A percentile compares a stretch with the other conserved stretches of the same genome.
Conservation (phyloP, 1,139 yeast genomes). For the Taphrina populina region DNA sequence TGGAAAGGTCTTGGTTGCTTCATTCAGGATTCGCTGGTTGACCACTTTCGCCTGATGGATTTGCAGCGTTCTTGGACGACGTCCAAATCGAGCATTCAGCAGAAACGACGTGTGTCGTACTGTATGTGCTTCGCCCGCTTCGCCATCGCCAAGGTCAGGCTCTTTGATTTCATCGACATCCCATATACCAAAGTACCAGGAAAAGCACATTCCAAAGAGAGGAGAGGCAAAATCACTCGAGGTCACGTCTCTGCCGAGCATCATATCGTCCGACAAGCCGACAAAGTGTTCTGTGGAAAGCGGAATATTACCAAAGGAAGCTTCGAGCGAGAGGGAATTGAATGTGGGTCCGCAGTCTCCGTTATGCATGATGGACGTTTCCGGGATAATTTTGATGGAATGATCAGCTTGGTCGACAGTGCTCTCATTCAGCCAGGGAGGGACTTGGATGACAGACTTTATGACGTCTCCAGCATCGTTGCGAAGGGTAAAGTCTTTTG, state of each 20-base stretch:
- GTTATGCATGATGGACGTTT: not conserved
- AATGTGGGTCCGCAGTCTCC: conserved; percentile 3
- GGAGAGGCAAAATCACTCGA: not conserved
- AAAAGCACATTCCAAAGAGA: conserved; percentile 2
- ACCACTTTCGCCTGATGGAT: conserved; percentile 3
- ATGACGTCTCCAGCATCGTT: not conserved
- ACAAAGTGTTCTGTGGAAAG: not conserved
- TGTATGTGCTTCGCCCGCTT: not conserved
- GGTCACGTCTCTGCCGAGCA: conserved; percentile 2
- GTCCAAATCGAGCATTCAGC: conserved; percentile 5
- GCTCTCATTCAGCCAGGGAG: not conserved
- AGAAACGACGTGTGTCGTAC: conserved; percentile 3
- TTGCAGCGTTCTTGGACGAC: conserved; percentile 1
- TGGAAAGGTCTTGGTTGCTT: conserved; percentile 5
- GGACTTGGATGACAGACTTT: not conserved
- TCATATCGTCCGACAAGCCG: conserved; percentile 12
- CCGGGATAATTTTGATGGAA: not conserved
- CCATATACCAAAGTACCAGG: not conserved
- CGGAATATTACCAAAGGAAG: not conserved
- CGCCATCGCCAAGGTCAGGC: not conserved
- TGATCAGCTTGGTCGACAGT: not conserved
- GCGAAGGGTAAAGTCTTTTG: not conserved
- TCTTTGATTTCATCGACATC: not conserved
- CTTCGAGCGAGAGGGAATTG: conserved; percentile 9
- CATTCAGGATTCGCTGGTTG: conserved; percentile 1